Evolutionary conservation across 1,284 basidiomycete genomes (phyloP).

Genomic region (Melampsora abietis-canadensis): DNA sequence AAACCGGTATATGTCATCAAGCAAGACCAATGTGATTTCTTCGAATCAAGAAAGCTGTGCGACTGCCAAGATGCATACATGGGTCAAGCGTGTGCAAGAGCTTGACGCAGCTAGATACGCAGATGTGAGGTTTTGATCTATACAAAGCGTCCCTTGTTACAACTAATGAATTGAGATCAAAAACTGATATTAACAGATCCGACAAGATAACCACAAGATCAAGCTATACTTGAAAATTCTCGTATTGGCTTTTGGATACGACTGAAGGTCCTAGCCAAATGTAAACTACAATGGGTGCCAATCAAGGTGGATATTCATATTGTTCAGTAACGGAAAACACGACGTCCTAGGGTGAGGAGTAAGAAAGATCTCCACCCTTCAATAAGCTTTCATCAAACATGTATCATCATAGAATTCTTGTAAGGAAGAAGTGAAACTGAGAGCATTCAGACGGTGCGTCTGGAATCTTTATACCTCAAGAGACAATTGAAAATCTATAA

Average conservation of each 20-base stretch:
- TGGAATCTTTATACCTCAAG: too few species aligned
- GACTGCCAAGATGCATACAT: conserved; percentile 29
- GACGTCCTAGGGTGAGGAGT: conserved; percentile 36
- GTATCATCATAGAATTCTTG: too few species aligned
- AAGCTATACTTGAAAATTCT: conserved; percentile 74
- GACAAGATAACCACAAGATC: conserved; percentile 59
- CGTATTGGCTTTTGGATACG: conserved; percentile 47
- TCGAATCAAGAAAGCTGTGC: conserved; percentile 35
- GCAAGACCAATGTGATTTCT: conserved; percentile 7
- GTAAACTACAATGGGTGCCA: conserved; percentile 49
- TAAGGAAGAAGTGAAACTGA: too few species aligned
- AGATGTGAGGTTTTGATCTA: conserved; percentile 13
- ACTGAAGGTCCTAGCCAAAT: conserved; percentile 51
- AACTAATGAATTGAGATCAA: neutral
- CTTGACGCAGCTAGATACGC: conserved; percentile 36
- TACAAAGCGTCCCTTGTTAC: too few species aligned
- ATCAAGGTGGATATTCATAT: conserved; percentile 15
- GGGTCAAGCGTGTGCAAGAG: conserved; percentile 36
- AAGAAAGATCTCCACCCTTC: too few species aligned
- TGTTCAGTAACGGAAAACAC: conserved; percentile 21
- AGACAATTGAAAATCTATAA: too few species aligned
- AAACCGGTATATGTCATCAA: conserved; percentile 32
- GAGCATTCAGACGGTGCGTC: too few species aligned
- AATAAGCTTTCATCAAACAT: too few species aligned
- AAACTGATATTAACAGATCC: conserved; percentile 51